Conservation (phyloP, 768 basidiomycete genomes). For the Boletus vinaceobasis region DNA sequence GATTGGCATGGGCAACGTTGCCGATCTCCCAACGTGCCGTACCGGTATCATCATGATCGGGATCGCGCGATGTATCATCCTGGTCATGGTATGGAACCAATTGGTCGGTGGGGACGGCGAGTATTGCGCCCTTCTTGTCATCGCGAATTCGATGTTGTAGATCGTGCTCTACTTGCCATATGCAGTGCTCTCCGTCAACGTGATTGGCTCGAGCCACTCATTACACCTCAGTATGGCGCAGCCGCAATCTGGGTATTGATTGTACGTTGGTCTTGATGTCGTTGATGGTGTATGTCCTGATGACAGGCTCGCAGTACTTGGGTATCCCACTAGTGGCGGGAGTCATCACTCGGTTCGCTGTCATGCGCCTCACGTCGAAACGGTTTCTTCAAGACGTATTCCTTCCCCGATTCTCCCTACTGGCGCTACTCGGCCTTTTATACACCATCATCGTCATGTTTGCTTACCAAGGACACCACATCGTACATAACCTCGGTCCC, state of each 20-base stretch:
- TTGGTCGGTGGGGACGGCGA: conserved; percentile 66
- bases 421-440: conserved; percentile 71
- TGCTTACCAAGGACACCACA: conserved; percentile 65
- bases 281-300: background rate
- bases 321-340: conserved; percentile 79
- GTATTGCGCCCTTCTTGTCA: conserved; percentile 77
- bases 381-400: conserved; percentile 54
- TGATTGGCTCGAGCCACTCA: conserved; percentile 49
- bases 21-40: conserved; percentile 71
- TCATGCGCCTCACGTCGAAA: conserved; percentile 45
- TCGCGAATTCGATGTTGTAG: conserved; percentile 76
- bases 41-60: conserved; percentile 84
- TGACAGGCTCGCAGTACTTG: conserved; percentile 51
- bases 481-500: conserved; percentile 67
- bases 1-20: conserved; percentile 77
- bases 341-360: conserved; percentile 58
- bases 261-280: conserved; percentile 40
- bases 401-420: conserved; percentile 63
- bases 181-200: conserved; percentile 69
- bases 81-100: conserved; percentile 82
- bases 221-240: conserved; percentile 50
- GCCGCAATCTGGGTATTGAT: conserved; percentile 70
- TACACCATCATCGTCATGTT: conserved; percentile 81
- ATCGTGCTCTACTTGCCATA: conserved; percentile 68
- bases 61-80: conserved; percentile 39